Base-by-base conservation (phyloP, 345 rosid genomes). In the Abelmoschus esculentus region DNA sequence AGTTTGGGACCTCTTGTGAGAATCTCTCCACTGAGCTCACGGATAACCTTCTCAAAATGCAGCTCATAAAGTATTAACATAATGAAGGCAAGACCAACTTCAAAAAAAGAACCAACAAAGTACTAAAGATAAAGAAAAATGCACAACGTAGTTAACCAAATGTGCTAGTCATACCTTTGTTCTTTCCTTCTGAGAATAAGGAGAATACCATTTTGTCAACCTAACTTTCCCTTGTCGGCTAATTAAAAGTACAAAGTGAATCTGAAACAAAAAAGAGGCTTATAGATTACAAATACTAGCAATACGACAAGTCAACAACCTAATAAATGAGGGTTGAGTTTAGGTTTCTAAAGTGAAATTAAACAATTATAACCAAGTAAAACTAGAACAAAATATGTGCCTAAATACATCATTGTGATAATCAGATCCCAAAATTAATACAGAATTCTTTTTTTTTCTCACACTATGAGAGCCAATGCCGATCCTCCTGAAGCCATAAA, bases 151-250 rank as follows among this genome's bases (percentile, higher is more conserved):
- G 29, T 19, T 18, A 15, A 55, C 6, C n/a, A 18, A 31, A 57
- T 42, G 59, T 31, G 29, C 7, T 19, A 46, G 15, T 26, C 7
- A 65, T 83, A 86, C 95, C 95, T 86, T 89, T 58, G 69, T 60
- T 71, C 99, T 81, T 78, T 95, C 99, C 86, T 95, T 95, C 76
- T 95, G 98, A 14, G 98, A 28, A 78, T 92, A 91, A 50, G 99
- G 96, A 19, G 97, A 91, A 76, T 91, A 95, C 98, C 99, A 91
- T 73, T 95, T 95, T 54, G 98, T 91, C 75, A 91, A 82, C 80
- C 99, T 78, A 17, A 92, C 97, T 85, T 95, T 95, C 44, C 99
- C 99, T 86, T 95, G 99, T 29, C 98, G 89, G 76, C 98, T 95
- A 70, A 95, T 86, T 18, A 91, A 90, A 75, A 92, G 89, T 71